Conservation (phyloP, 306 rosid species). For the Vigna nakashimae region DNA sequence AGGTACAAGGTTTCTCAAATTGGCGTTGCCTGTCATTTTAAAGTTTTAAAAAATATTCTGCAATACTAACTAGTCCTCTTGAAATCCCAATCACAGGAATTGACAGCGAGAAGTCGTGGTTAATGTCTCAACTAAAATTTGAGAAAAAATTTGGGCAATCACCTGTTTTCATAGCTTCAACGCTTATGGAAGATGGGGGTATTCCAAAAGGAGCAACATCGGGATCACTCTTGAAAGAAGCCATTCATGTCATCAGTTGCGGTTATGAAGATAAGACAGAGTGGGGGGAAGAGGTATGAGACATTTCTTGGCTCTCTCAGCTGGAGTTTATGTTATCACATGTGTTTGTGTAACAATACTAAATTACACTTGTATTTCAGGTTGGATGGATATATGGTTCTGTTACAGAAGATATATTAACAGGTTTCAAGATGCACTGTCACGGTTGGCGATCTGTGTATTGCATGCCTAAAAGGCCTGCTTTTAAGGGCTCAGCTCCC, state of each 20-base stretch:
- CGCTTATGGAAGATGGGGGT: slow-evolving; percentile 84
- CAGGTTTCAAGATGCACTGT: slow-evolving; percentile 96
- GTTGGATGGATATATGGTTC: slow-evolving; percentile 99
- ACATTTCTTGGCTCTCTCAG: slow-evolving; percentile 6
- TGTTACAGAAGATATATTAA: slow-evolving; percentile 90
- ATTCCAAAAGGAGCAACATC: slow-evolving; percentile 67
- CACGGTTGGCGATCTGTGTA: slow-evolving; percentile 97
- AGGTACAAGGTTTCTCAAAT: slow-evolving; percentile 56
- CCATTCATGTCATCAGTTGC: slow-evolving; percentile 91
- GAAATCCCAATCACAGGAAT: slow-evolving; percentile 63
- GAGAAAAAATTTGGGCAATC: slow-evolving; percentile 95
- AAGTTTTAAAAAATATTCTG: not conserved
- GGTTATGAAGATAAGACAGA: slow-evolving; percentile 97
- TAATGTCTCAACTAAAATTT: slow-evolving; percentile 75
- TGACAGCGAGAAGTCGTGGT: slow-evolving; percentile 69
- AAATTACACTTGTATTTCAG: slow-evolving; percentile 51
- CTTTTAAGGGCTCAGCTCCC: slow-evolving; percentile 96
- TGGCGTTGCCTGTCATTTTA: slow-evolving; percentile 3
- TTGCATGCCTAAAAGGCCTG: slow-evolving; percentile 90
- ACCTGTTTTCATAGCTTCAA: slow-evolving; percentile 70
- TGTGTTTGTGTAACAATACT: not conserved
- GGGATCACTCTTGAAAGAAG: slow-evolving; percentile 90
- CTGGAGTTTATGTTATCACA: not conserved
- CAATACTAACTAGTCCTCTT: slow-evolving; percentile 4
- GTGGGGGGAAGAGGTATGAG: slow-evolving; percentile 89